A percentile compares a stretch with the other conserved stretches of the same genome.
Conservation (phyloP, 257 asterid species). For the Solanum pimpinellifolium region DNA sequence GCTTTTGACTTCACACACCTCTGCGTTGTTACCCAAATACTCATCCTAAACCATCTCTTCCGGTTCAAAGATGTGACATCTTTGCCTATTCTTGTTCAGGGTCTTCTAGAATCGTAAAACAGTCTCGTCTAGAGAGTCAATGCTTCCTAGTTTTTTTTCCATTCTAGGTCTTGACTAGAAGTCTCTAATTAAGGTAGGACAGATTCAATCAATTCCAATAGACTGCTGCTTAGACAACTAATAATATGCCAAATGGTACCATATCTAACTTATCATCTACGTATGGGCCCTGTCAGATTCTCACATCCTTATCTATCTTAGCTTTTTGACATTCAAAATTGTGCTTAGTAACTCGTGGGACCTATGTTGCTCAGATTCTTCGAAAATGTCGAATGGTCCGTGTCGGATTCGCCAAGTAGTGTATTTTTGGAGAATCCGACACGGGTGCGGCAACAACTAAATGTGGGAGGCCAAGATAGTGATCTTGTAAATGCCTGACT, state of each 20-base stretch:
- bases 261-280: neutral
- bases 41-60: neutral
- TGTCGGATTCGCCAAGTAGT: neutral
- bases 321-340: neutral
- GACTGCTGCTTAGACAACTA: neutral
- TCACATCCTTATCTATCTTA: neutral
- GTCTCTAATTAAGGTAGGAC: neutral
- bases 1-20: neutral
- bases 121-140: neutral
- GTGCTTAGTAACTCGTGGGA: neutral
- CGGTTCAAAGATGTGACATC: neutral
- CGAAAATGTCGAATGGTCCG: neutral
- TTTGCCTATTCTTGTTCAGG: neutral
- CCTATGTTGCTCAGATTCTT: neutral
- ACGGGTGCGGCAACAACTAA: neutral
- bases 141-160: neutral
- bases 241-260: neutral
- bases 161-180: neutral
- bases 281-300: neutral
- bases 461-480: neutral
- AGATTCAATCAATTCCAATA: neutral
- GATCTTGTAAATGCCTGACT: neutral
- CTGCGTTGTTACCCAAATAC: neutral
- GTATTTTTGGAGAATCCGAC: neutral
- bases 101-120: neutral